Percentiles rank a stretch among this genome's conserved stretches.
These are phyloP conservation scores for Zygosaccharomyces bailii DNA, from an alignment of 805 yeast species.

Conservation along the genomic window DNA sequence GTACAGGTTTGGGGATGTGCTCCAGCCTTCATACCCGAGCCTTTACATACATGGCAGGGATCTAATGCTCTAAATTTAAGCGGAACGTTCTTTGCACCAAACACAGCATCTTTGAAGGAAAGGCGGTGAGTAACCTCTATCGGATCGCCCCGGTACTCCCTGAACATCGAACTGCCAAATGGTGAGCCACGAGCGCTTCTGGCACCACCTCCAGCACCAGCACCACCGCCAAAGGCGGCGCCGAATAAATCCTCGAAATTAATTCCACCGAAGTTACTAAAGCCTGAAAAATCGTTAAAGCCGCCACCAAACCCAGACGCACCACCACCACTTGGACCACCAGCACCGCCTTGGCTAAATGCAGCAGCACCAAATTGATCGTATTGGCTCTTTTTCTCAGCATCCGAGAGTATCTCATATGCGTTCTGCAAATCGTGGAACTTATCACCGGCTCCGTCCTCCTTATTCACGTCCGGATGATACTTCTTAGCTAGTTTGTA, in stretches of 20 bases:
- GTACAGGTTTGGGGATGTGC: conserved; percentile 70
- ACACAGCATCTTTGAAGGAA: conserved; percentile 80
- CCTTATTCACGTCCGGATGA: conserved; percentile 97
- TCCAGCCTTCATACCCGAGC: conserved; percentile 80
- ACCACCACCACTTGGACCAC: conserved; percentile 46
- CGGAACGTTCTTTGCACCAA: conserved; percentile 62
- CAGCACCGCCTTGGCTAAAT: conserved; percentile 60
- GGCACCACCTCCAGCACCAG: conserved; percentile 34
- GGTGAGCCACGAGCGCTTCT: conserved; percentile 7
- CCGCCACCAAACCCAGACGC: conserved; percentile 46
- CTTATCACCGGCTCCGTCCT: conserved; percentile 76
- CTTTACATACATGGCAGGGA: conserved; percentile 74
- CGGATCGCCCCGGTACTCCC: conserved; percentile 86
- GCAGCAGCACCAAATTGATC: conserved; percentile 92
- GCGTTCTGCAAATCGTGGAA: conserved; percentile 94
- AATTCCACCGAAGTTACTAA: conserved; percentile 45
- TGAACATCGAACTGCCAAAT: conserved; percentile 37
- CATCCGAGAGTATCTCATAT: conserved; percentile 85
- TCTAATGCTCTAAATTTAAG: conserved; percentile 72
- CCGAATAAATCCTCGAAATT: conserved; percentile 66
- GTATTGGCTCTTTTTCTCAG: conserved; percentile 78
- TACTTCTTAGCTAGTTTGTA: conserved; percentile 87
- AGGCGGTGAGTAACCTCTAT: conserved; percentile 74
- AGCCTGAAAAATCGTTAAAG: conserved; percentile 30
- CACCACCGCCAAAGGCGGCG: conserved; percentile 46